These are phyloP conservation scores for Avena atlantica DNA, from an alignment of 176 grass and related monocot genomes.

Conservation along the genomic window DNA sequence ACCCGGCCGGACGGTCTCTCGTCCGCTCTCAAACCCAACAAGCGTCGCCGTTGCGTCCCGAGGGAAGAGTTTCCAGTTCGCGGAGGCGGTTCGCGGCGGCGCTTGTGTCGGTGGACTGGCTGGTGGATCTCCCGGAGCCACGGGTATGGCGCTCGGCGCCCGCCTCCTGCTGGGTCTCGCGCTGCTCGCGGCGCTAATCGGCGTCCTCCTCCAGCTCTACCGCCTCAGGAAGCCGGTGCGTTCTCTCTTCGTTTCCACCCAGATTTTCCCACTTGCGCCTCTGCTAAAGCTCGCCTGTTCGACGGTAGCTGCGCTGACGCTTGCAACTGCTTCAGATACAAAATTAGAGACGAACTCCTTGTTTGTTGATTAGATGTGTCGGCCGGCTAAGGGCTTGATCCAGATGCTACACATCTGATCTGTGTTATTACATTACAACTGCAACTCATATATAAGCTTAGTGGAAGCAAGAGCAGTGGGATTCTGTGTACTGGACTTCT, in stretches of 20 bases:
- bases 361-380: background rate
- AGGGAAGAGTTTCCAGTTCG: background rate
- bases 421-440: background rate
- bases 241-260: background rate
- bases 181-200: conserved; percentile 46
- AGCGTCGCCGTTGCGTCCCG: background rate
- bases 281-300: conserved; percentile 4
- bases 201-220: conserved; percentile 61
- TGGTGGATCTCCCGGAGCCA: conserved; percentile 25
- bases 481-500: conserved; percentile 11
- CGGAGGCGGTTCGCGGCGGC: background rate
- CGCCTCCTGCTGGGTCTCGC: conserved; percentile 54
- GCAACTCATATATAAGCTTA: conserved; percentile 5
- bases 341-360: background rate
- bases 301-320: background rate
- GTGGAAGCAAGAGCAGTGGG: background rate
- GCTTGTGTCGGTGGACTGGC: background rate
- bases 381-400: conserved; percentile 10
- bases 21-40: background rate
- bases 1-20: background rate
- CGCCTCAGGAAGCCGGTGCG: conserved; percentile 60
- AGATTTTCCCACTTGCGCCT: background rate
- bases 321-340: background rate
- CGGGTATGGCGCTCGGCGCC: conserved; percentile 34
- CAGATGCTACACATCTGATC: background rate